A percentile compares a stretch with the other conserved stretches of the same genome.
These are phyloP conservation scores for Phialemonium atrogriseum DNA, from an alignment of 2,329 filamentous ascomycete species.

Conservation along the genomic window DNA sequence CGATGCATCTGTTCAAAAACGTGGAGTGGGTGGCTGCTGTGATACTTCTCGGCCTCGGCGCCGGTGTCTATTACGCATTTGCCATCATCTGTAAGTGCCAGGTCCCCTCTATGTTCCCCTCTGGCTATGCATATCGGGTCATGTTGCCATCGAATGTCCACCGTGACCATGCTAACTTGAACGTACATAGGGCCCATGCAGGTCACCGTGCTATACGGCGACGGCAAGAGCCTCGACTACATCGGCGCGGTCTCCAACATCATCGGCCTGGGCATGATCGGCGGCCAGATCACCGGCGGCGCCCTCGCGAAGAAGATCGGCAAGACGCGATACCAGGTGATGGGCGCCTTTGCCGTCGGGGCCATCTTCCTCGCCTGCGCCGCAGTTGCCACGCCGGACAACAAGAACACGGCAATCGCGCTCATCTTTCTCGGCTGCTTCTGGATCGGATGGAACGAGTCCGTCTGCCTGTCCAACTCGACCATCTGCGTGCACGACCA, in stretches of 20 bases:
- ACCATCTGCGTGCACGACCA: slow-evolving; percentile 18
- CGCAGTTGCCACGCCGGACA: slow-evolving; percentile 12
- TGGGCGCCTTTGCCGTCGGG: slow-evolving; percentile 15
- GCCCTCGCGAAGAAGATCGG: slow-evolving; percentile 12
- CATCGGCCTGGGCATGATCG: slow-evolving; percentile 14
- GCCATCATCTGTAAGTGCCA: slow-evolving; percentile 16
- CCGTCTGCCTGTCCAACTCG: slow-evolving; percentile 14
- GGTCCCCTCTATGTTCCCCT: not conserved
- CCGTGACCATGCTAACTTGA: not conserved
- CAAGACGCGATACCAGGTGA: slow-evolving; percentile 15
- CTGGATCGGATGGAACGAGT: slow-evolving; percentile 21
- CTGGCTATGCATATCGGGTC: too few species aligned
- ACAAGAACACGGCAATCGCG: slow-evolving; percentile 9
- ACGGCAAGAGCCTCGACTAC: slow-evolving; percentile 12
- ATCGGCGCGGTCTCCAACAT: slow-evolving; percentile 13
- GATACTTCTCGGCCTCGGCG: slow-evolving; percentile 20
- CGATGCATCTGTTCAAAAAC: slow-evolving; percentile 25
- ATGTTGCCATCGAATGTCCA: too few species aligned
- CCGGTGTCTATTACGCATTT: slow-evolving; percentile 24
- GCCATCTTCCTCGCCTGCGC: slow-evolving; percentile 13
- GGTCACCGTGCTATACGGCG: slow-evolving; percentile 14
- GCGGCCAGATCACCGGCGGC: slow-evolving; percentile 19
- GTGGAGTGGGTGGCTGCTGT: slow-evolving; percentile 17
- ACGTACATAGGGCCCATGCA: slow-evolving; percentile 16
- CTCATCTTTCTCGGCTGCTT: slow-evolving; percentile 17